These are phyloP conservation scores for Casuarina cunninghamiana DNA, from an alignment of 306 rosid genomes.

Conservation along the genomic window DNA sequence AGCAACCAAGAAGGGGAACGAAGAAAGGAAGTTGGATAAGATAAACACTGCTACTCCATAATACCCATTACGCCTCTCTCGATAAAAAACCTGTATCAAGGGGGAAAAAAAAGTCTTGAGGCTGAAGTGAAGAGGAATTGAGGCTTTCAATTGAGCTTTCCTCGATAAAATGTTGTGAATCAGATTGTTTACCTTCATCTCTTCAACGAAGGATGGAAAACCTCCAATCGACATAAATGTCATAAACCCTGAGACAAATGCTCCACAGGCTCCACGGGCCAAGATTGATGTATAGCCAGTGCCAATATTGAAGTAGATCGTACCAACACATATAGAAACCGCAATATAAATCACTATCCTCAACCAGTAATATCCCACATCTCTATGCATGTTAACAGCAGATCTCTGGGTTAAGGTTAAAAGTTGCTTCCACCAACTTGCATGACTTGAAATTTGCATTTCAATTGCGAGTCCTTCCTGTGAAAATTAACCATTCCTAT, in stretches of 20 bases:
- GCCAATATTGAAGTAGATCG: slow-evolving; percentile 81
- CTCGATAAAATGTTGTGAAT: not conserved
- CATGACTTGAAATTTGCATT: slow-evolving; percentile 54
- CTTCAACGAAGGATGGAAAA: slow-evolving; percentile 91
- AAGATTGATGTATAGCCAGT: slow-evolving; percentile 79
- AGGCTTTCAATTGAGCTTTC: not conserved
- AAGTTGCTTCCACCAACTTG: slow-evolving; percentile 90
- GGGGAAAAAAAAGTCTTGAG: slow-evolving; percentile 9
- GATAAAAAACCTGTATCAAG: slow-evolving; percentile 68
- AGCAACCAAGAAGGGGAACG: slow-evolving; percentile 88
- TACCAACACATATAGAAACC: slow-evolving; percentile 90
- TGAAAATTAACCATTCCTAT: slow-evolving; percentile 18
- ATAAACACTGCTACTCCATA: slow-evolving; percentile 89
- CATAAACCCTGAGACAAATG: slow-evolving; percentile 93
- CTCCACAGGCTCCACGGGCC: slow-evolving; percentile 96
- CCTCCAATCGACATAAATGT: slow-evolving; percentile 99
- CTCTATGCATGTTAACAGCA: slow-evolving; percentile 85
- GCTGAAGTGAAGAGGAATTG: not conserved
- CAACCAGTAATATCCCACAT: slow-evolving; percentile 96
- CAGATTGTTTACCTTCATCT: slow-evolving; percentile 70
- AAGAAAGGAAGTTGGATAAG: slow-evolving; percentile 79
- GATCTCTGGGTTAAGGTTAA: slow-evolving; percentile 73
- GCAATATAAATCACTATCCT: slow-evolving; percentile 81
- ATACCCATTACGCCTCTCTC: slow-evolving; percentile 85
- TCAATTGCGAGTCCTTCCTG: slow-evolving; percentile 61